Evolutionary conservation across 1,139 yeast genomes (phyloP), one percentile per base, ranked within the genome.

Genomic region (Williopsis jadinii): DNA sequence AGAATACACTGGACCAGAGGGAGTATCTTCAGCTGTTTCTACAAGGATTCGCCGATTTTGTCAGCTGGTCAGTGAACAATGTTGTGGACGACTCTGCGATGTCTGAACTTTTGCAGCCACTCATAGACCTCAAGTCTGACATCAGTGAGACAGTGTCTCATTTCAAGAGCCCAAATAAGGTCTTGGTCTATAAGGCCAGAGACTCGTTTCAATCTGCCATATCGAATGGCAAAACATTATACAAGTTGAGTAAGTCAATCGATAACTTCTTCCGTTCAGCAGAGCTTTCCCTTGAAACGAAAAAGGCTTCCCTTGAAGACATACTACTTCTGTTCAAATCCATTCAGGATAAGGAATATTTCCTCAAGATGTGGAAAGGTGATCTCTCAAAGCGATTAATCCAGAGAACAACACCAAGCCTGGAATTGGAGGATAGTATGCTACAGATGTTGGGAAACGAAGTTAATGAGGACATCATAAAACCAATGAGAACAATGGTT

Each of bases 321-420:
- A 42, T 51, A 4, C 30, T 39, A 30, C 28, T 42, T 24, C 44
- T 60, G 12, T 57, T 60, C 41, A 53, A 61, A 37, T 62, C 61
- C 24, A 52, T 63, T 5, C 51, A 58, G 8, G 58, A 63, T 11
- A 64, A 63, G 44, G 68, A 63, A 34, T 46, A 52, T 8, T 66
- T 66, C 42, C 56, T 62, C 34, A 59, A 56, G 27, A 50, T 51
- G 28, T 66, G 64, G 49, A 60, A 64, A 43, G 55, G 58, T 35
- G 66, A 63, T 41, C 49, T 67, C 9, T 61, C 68, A 2, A 58
- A 56, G 39, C 57, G 72, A n/a, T 47, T 67, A 6, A 49, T 67
- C 3, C 56, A 56, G 15, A 50, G 55, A 26, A 55, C 58, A 19
- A 44, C 60, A 1, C 57, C 54, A 10, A 53, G 55, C 28, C 39